Evolutionary conservation across 306 rosid species (phyloP), one percentile per base, ranked within the genome.

Genomic region (Carpinus viminea): DNA sequence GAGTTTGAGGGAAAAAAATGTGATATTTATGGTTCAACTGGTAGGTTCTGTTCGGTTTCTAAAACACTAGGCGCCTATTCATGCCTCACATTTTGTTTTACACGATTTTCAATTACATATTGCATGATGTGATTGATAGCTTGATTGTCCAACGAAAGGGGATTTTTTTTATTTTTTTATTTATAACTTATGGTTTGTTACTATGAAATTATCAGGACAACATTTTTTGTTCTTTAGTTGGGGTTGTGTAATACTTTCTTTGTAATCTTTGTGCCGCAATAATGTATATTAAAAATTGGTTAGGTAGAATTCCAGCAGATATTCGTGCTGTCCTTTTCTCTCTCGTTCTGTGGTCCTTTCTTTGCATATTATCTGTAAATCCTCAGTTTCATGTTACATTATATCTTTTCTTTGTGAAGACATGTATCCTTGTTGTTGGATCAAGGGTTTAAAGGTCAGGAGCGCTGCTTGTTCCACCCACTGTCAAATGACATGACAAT

Each of bases 401-500:
- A 36, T 20, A 46, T 61, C 51, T 74, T 79, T 84, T 53, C 75
- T 72, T 64, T 72, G 68, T 86, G 87, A 79, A 96, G 99, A 80
- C 89, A 91, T 85, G 98, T 96, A 76, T 88, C 98, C 12, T 81
- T 96, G 82, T 82, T 96, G 85, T 85, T 93, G 88, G 99, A 96
- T 86, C 93, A 89, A 83, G 90, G 89, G 36, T 96, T 93, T 82
- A 93, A 88, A 88, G 77, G 89, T 47, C 92, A 89, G 79, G 81
- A 84, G 72, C 80, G 54, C 60, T 93, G 98, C 83, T 90, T 91
- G 89, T 96, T 96, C 87, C 99, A 96, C 76, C 99, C 99, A 51
- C 55, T 96, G 72, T 90, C 98, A 13, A 93, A 96, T 86, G 99
- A 96, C 79, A 78, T 85, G 83, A 87, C 99, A 68, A 89, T 96